These are phyloP conservation scores for Ruellia speciosa DNA, from an alignment of 305 asterid species.

Conservation along the genomic window DNA sequence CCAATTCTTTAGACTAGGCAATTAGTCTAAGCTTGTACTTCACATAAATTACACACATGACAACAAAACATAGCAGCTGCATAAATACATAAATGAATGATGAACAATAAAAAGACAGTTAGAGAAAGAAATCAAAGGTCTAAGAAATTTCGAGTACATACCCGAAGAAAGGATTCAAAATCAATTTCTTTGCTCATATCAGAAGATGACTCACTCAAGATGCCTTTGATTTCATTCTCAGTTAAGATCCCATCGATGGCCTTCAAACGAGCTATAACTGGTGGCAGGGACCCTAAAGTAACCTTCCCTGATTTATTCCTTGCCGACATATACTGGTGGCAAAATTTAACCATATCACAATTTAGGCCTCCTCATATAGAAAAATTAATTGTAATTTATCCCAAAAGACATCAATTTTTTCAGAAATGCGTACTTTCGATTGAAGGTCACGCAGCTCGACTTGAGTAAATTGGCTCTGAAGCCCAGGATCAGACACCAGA, in stretches of 20 bases:
- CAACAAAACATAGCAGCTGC: not conserved
- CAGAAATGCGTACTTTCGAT: conserved; percentile 37
- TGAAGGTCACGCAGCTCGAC: conserved; percentile 76
- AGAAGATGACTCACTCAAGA: conserved; percentile 47
- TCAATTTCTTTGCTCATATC: conserved; percentile 52
- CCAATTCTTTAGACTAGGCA: not conserved
- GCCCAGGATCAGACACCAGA: conserved; percentile 77
- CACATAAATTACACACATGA: not conserved
- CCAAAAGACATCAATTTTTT: not conserved
- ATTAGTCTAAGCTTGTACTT: too few relatives aligned
- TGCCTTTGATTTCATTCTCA: conserved; percentile 52
- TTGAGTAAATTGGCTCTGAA: conserved; percentile 92
- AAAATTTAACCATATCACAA: not conserved
- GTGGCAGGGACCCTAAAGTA: conserved; percentile 52
- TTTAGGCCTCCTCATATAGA: not conserved
- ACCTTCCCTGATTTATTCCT: conserved; percentile 56
- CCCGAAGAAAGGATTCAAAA: conserved; percentile 79
- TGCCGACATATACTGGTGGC: conserved; percentile 49
- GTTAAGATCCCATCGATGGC: conserved; percentile 34
- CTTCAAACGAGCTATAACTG: conserved; percentile 58
- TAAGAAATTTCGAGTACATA: conserved; percentile 18
- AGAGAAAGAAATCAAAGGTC: not conserved
- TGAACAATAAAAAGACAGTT: not conserved
- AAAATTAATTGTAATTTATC: not conserved
- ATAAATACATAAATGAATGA: not conserved